Conservation (phyloP, 2,329 filamentous ascomycete species). For the Macrophomina phaseolina region DNA sequence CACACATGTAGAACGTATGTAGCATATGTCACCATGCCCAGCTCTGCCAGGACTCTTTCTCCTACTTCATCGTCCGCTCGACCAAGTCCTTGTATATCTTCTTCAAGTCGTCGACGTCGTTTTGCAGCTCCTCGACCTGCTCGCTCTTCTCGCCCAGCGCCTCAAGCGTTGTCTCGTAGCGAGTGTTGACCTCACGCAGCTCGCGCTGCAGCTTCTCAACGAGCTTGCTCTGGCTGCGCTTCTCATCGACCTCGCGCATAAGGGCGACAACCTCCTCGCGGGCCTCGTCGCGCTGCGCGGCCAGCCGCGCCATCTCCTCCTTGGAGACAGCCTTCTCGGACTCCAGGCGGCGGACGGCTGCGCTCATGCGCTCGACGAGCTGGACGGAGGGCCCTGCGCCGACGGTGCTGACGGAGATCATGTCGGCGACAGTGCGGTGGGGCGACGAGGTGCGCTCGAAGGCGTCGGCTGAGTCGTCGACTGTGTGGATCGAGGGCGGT, state of each 20-base stretch:
- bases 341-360: slow-evolving; percentile 87
- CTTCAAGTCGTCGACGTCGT: slow-evolving; percentile 92
- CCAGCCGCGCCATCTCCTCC: slow-evolving; percentile 82
- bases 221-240: slow-evolving; percentile 64
- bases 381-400: slow-evolving; percentile 92
- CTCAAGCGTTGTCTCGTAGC: slow-evolving; percentile 91
- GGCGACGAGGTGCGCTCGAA: slow-evolving; percentile 65
- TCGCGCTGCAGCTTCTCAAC: slow-evolving; percentile 71
- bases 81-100: slow-evolving; percentile 94
- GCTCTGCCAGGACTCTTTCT: background rate
- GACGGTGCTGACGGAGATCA: slow-evolving; percentile 86
- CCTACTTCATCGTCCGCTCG: slow-evolving; percentile 76
- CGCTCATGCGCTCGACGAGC: slow-evolving; percentile 94
- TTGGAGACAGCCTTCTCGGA: slow-evolving; percentile 87
- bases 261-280: slow-evolving; percentile 87
- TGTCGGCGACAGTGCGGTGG: slow-evolving; percentile 70
- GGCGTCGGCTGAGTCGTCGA: slow-evolving; percentile 54
- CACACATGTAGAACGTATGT: background rate
- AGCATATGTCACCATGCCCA: background rate
- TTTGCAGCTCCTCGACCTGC: slow-evolving; percentile 84
- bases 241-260: slow-evolving; percentile 83
- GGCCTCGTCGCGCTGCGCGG: slow-evolving; percentile 87
- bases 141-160: slow-evolving; percentile 98
- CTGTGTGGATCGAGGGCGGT: slow-evolving; percentile 54
- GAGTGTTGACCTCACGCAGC: slow-evolving; percentile 70